phyloP scores from a whole-genome alignment of 345 rosid genomes.

The Schrenkiella parvula region DNA sequence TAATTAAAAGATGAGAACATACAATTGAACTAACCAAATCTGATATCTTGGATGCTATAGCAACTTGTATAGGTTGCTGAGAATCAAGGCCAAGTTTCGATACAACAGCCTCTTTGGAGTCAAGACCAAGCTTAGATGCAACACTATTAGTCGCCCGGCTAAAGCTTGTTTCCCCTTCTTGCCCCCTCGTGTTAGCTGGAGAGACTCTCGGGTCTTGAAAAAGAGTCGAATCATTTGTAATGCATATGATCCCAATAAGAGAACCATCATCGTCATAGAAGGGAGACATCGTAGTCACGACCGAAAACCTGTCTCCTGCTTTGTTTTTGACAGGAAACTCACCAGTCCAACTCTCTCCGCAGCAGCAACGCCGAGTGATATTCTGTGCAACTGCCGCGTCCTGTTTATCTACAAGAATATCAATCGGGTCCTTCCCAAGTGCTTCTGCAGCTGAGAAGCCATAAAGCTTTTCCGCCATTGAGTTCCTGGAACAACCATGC shows the following conservation, averaged over 20 bases:
- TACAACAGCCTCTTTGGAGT: constrained; percentile 40
- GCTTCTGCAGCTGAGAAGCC: constrained; percentile 85
- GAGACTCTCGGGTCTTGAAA: constrained; percentile 46
- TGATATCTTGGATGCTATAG: constrained; percentile 79
- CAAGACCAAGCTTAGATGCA: constrained; percentile 66
- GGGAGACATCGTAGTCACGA: constrained; percentile 70
- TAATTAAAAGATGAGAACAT: not conserved
- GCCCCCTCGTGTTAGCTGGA: constrained; percentile 29
- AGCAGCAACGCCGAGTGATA: constrained; percentile 45
- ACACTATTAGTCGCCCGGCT: constrained; percentile 31
- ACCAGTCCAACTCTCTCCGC: constrained; percentile 87
- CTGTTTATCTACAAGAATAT: constrained; percentile 56
- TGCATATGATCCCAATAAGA: constrained; percentile 76
- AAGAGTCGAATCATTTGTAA: constrained; percentile 59
- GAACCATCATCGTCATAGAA: constrained; percentile 71
- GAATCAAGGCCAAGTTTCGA: constrained; percentile 75
- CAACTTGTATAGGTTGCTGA: constrained; percentile 86
- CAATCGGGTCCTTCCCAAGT: constrained; percentile 60
- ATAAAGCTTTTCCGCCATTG: constrained; percentile 74
- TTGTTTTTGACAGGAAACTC: constrained; percentile 83
- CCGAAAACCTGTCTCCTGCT: constrained; percentile 56
- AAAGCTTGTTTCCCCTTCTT: constrained; percentile 53
- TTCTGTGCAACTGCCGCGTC: constrained; percentile 51
- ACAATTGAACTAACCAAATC: constrained; percentile 61
- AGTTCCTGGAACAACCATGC: constrained; percentile 58